Evolutionary conservation across 768 basidiomycete species (phyloP), one percentile per base, ranked within the genome.

Genomic region (Tricholoma bakamatsutake): DNA sequence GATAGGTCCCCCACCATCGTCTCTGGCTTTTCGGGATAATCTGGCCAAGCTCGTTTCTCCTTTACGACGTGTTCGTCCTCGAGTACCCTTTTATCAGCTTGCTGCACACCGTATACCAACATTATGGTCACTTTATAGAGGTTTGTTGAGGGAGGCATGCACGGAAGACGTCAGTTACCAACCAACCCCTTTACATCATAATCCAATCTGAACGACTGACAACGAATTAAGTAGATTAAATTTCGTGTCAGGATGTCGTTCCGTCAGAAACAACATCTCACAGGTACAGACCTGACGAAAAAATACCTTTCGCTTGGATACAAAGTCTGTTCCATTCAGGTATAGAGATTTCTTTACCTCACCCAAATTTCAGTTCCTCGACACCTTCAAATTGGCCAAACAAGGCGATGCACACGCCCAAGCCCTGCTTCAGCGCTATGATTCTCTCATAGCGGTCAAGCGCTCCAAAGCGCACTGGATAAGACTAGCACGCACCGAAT

Each of bases 51-150:
- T 82, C 11, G 66, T 90, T 13, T 79, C 83, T 4, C 73, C 81
- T 42, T 68, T 90, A 0, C 77, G 80, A 31, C 82, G 85, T 30
- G 72, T 83, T 5, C 76, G 82, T 10, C 82, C 87, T 8, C 74
- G 77, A 18, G 75, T 80, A 2, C 83, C 87, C 3, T 89, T 92
- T 62, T 91, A 78, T 63, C 66, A 79, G 49, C 83, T 92, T 27
- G 73, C 77, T 0, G 85, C 84, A 0, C 93, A 95, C 66, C 80
- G 85, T 18, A 69, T 85, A 27, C 91, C 93, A 3, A 92, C 90
- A 0, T 67, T 88, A 61, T 90, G 89, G 87, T 68, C 75, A 0
- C 71, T 94, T 4, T 95, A 93, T 67, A 79, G 90, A 18, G 81
- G 82, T 3, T 75, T 95, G 12, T 68, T 90, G 48, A 71, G 76